These are phyloP conservation scores for Coemansia sp. DNA, from an alignment of 192 early-diverging fungal species.

Conservation along the genomic window DNA sequence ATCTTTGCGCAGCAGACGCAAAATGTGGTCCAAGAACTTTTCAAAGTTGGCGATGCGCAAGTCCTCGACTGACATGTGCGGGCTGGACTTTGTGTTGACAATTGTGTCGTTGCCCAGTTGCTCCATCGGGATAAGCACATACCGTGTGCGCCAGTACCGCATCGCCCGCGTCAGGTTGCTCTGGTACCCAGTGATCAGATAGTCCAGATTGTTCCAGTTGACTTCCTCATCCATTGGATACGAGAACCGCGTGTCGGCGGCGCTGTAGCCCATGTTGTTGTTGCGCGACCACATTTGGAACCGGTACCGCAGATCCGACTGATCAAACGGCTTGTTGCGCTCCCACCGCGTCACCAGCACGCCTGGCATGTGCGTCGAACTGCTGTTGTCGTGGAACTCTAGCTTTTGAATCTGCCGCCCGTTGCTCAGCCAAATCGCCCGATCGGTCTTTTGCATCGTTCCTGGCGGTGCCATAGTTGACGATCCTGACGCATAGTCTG, in stretches of 20 bases:
- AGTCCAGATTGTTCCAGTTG: conserved; percentile 94
- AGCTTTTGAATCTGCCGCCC: conserved; percentile 89
- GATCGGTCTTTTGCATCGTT: conserved; percentile 12
- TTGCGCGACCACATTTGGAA: conserved; percentile 84
- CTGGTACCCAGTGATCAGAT: conserved; percentile 83
- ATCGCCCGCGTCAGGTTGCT: conserved; percentile 76
- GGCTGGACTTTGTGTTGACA: conserved; percentile 56
- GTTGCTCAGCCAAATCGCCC: conserved; percentile 74
- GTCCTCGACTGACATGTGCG: conserved; percentile 84
- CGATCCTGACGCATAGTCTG: conserved; percentile 10
- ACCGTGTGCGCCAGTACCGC: conserved; percentile 84
- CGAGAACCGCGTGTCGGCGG: conserved; percentile 60
- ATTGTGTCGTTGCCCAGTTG: conserved; percentile 55
- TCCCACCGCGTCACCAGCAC: conserved; percentile 79
- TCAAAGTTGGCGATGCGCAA: conserved; percentile 81
- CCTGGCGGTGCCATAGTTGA: conserved; percentile 10
- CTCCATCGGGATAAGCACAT: conserved; percentile 85
- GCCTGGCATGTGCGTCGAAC: conserved; percentile 69
- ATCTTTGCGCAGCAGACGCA: conserved; percentile 33
- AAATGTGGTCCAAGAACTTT: conserved; percentile 72
- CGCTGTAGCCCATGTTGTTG: conserved; percentile 61
- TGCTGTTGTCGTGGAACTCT: conserved; percentile 61
- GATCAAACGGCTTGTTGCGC: conserved; percentile 62
- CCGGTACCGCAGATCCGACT: conserved; percentile 63
- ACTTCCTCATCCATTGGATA: conserved; percentile 78